These are phyloP conservation scores for Arthromyces matolae DNA, from an alignment of 768 basidiomycete species.

Conservation along the genomic window DNA sequence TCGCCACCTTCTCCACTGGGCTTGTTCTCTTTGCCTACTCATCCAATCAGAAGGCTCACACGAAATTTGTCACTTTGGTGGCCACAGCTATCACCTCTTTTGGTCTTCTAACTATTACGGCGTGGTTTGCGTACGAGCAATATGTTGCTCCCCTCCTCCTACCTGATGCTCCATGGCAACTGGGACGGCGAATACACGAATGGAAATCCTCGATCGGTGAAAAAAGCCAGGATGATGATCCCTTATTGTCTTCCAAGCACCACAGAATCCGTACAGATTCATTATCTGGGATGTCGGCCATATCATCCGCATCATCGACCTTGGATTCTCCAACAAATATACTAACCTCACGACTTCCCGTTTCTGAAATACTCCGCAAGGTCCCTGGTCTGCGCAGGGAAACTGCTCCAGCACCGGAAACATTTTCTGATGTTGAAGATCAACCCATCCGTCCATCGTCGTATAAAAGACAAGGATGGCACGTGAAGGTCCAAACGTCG, in stretches of 20 bases:
- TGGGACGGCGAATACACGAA: constrained; percentile 1
- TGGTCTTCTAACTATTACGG: constrained; percentile 5
- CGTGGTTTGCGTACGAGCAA: constrained; percentile 19
- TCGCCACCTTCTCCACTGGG: constrained; percentile 13
- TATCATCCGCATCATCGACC: constrained; percentile 4
- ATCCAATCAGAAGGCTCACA: constrained; percentile 10
- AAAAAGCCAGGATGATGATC: neutral
- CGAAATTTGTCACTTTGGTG: constrained; percentile 13
- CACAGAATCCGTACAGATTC: constrained; percentile 5
- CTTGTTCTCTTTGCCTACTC: constrained; percentile 15
- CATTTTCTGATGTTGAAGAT: neutral
- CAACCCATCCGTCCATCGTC: no score
- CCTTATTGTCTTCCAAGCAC: neutral
- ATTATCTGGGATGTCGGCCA: constrained; percentile 7
- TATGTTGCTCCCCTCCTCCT: constrained; percentile 13
- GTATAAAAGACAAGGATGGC: no score
- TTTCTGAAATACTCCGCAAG: constrained; percentile 1
- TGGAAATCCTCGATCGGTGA: neutral
- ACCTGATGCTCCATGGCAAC: constrained; percentile 2
- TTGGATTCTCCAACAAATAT: constrained; percentile 3
- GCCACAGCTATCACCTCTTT: constrained; percentile 13
- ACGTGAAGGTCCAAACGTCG: no score
- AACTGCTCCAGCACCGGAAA: neutral
- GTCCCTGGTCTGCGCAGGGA: constrained; percentile 1
- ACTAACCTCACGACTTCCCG: constrained; percentile 1